These are phyloP conservation scores for Cryphonectria naterciae DNA, from an alignment of 2,329 filamentous ascomycete species.

Conservation along the genomic window DNA sequence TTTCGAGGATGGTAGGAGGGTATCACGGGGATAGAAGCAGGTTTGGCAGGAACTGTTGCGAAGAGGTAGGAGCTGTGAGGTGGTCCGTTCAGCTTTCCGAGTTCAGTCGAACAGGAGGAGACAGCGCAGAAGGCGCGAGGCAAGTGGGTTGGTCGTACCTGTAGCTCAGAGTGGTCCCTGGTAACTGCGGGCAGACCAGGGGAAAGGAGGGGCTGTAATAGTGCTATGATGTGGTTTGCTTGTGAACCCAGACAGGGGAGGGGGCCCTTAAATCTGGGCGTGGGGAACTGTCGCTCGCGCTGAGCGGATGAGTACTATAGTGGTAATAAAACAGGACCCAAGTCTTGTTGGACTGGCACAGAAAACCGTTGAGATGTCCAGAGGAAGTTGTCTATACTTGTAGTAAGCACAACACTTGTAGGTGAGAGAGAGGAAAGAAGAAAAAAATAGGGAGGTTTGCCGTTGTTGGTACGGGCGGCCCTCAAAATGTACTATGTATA, in stretches of 20 bases:
- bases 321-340: neutral
- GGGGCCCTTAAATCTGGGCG: neutral
- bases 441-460: neutral
- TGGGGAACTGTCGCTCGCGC: conserved; percentile 4
- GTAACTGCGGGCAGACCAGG: conserved; percentile 10
- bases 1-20: neutral
- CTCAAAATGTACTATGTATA: conserved; percentile 10
- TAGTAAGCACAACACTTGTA: neutral
- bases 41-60: neutral
- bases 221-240: conserved; percentile 1
- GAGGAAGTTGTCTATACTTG: neutral
- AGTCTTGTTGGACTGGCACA: neutral
- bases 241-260: conserved; percentile 3
- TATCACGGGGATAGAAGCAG: neutral
- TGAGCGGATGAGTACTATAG: conserved; percentile 1
- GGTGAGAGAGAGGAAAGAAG: neutral
- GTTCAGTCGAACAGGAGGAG: conserved; percentile 4
- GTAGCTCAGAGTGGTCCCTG: conserved; percentile 9
- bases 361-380: neutral
- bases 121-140: conserved; percentile 10
- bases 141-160: neutral
- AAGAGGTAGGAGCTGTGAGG: neutral
- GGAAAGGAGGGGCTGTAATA: conserved; percentile 11
- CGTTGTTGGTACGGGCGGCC: neutral
- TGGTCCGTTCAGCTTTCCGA: neutral